phyloP scores from a whole-genome alignment of 2,329 filamentous ascomycete genomes.

The Pyrenophora teres region DNA sequence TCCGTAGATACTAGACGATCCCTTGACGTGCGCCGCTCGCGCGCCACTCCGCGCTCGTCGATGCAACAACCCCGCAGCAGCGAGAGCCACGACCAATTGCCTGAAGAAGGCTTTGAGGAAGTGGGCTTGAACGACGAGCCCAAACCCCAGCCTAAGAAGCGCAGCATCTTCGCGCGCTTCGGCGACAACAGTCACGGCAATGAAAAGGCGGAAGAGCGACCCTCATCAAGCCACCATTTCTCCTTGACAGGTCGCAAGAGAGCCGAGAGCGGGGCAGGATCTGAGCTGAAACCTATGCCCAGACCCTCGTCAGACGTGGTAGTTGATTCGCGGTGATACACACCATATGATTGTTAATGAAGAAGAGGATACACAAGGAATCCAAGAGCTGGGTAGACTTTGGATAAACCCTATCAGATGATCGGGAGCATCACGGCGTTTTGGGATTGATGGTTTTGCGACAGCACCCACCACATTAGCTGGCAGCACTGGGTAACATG shows the following conservation, averaged over 20 bases:
- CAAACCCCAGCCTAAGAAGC: constrained; percentile 69
- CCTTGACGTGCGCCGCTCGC: constrained; percentile 52
- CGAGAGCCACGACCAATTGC: constrained; percentile 62
- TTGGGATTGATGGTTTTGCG: no score
- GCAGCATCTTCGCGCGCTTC: constrained; percentile 80
- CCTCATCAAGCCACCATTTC: constrained; percentile 59
- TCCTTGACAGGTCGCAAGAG: constrained; percentile 73
- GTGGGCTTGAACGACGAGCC: constrained; percentile 82
- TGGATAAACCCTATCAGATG: neutral
- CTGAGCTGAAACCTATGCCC: constrained; percentile 72
- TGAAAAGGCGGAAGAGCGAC: constrained; percentile 47
- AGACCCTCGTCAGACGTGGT: constrained; percentile 33
- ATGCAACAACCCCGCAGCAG: constrained; percentile 62
- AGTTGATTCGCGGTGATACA: constrained; percentile 31
- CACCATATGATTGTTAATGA: neutral
- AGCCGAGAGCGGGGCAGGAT: constrained; percentile 69
- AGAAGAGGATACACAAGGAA: constrained; percentile 4
- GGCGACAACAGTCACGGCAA: constrained; percentile 58
- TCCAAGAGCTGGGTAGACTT: neutral
- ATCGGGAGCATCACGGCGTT: no score
- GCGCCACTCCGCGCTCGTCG: constrained; percentile 66
- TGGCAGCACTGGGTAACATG: no score
- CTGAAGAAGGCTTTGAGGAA: constrained; percentile 86
- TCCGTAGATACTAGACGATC: constrained; percentile 76
- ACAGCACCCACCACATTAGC: no score